phyloP scores from a whole-genome alignment of 2,329 filamentous ascomycete genomes.

The Rutstroemia sydowiana region DNA sequence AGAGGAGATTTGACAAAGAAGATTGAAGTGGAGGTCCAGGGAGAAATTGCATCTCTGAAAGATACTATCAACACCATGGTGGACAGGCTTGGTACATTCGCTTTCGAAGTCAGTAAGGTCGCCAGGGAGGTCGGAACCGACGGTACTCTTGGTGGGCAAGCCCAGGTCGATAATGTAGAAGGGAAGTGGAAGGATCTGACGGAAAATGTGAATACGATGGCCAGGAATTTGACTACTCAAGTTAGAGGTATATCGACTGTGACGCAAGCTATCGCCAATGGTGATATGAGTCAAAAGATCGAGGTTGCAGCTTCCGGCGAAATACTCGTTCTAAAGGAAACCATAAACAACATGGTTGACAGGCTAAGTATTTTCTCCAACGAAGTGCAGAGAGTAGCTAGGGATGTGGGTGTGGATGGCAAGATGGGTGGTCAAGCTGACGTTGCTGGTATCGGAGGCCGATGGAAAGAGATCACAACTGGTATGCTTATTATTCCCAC shows the following conservation, averaged over 20 bases:
- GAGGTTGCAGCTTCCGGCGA: slow-evolving; percentile 93
- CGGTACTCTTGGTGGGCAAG: slow-evolving; percentile 87
- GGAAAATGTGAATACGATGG: slow-evolving; percentile 77
- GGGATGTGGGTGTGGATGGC: slow-evolving; percentile 93
- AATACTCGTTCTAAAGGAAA: slow-evolving; percentile 88
- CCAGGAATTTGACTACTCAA: slow-evolving; percentile 59
- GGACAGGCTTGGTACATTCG: slow-evolving; percentile 90
- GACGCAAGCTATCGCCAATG: slow-evolving; percentile 89
- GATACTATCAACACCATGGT: slow-evolving; percentile 99
- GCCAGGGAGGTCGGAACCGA: slow-evolving; percentile 95
- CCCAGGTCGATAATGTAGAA: slow-evolving; percentile 87
- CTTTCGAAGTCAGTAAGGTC: slow-evolving; percentile 92
- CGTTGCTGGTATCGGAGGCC: slow-evolving; percentile 82
- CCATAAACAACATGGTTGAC: slow-evolving; percentile 98
- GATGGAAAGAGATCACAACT: slow-evolving; percentile 95
- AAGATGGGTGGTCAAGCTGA: slow-evolving; percentile 98
- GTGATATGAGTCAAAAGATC: slow-evolving; percentile 93
- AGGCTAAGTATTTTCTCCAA: slow-evolving; percentile 92
- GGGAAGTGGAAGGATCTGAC: slow-evolving; percentile 98
- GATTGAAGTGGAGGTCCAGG: slow-evolving; percentile 87
- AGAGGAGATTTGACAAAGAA: slow-evolving; percentile 92
- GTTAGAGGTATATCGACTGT: slow-evolving; percentile 90
- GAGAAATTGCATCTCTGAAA: slow-evolving; percentile 92
- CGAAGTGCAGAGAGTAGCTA: slow-evolving; percentile 89
- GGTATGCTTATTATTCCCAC: slow-evolving; percentile 42